Evolutionary conservation across 23 red algal genomes (phyloP).

Genomic region (Chondrus crispus): DNA sequence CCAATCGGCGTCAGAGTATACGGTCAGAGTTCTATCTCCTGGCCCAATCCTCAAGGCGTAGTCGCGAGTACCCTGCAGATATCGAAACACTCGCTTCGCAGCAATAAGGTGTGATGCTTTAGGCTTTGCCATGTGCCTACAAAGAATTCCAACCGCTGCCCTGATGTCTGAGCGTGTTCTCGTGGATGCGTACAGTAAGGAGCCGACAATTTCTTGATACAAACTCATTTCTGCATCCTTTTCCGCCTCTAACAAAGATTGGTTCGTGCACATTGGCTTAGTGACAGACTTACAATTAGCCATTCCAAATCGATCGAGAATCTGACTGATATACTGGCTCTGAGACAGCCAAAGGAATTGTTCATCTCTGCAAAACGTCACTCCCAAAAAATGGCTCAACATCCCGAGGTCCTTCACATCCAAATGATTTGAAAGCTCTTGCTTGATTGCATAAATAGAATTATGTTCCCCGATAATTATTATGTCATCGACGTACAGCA

Average conservation of each 20-base stretch:
- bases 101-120: not conserved
- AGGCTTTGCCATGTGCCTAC: not conserved
- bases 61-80: not conserved
- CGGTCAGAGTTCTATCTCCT: not conserved
- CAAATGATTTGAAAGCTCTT: not conserved
- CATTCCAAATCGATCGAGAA: slow-evolving; percentile 8
- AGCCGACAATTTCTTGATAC: slow-evolving; percentile 16
- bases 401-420: slow-evolving; percentile 12
- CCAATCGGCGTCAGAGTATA: too few relatives aligned
- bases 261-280: too few relatives aligned
- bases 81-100: not conserved
- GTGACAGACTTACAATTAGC: not conserved
- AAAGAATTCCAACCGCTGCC: not conserved
- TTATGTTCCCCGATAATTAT: not conserved
- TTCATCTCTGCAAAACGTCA: not conserved
- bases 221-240: not conserved
- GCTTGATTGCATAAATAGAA: not conserved
- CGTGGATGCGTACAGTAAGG: not conserved
- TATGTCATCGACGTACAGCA: not conserved
- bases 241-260: too few relatives aligned
- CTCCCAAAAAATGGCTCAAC: not conserved
- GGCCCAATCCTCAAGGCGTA: not conserved
- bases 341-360: not conserved
- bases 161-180: not conserved
- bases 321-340: not conserved